These are phyloP conservation scores for Pistacia integerrima DNA, from an alignment of 345 rosid genomes.

Conservation along the genomic window DNA sequence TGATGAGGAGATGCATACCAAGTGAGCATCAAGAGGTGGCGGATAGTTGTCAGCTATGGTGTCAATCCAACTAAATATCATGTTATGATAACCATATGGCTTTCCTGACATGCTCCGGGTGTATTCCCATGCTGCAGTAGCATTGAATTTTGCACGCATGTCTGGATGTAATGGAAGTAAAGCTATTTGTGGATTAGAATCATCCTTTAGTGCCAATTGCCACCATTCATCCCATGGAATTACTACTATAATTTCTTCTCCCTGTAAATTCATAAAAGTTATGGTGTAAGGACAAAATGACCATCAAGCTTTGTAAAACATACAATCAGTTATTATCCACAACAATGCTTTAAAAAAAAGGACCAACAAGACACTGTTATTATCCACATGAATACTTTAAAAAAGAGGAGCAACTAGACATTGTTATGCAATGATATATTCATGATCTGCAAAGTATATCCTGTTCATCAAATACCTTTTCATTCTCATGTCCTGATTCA, in stretches of 20 bases:
- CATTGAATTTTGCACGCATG: conserved; percentile 72
- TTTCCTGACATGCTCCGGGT: conserved; percentile 92
- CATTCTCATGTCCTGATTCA: conserved; percentile 99
- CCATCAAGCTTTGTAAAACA: neutral
- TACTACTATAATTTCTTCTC: conserved; percentile 89
- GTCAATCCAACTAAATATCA: conserved; percentile 99
- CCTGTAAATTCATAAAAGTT: conserved; percentile 46
- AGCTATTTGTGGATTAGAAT: conserved; percentile 90
- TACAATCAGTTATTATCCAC: neutral
- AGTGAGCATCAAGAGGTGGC: conserved; percentile 99
- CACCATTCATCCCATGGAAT: conserved; percentile 99
- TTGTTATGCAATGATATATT: neutral
- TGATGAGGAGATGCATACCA: conserved; percentile 52
- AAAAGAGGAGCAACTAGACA: too few species aligned
- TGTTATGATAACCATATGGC: conserved; percentile 99
- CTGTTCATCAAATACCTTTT: conserved; percentile 55
- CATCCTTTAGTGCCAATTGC: conserved; percentile 79
- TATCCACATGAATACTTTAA: neutral
- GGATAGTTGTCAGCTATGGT: conserved; percentile 92
- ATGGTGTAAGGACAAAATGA: conserved; percentile 7
- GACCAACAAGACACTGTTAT: neutral
- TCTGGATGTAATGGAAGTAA: conserved; percentile 90
- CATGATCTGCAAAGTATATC: neutral
- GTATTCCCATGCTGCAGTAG: conserved; percentile 95
- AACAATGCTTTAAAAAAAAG: neutral